phyloP scores from a whole-genome alignment of 371 early-diverging fungal species.

The Rhizopus microsporus region DNA sequence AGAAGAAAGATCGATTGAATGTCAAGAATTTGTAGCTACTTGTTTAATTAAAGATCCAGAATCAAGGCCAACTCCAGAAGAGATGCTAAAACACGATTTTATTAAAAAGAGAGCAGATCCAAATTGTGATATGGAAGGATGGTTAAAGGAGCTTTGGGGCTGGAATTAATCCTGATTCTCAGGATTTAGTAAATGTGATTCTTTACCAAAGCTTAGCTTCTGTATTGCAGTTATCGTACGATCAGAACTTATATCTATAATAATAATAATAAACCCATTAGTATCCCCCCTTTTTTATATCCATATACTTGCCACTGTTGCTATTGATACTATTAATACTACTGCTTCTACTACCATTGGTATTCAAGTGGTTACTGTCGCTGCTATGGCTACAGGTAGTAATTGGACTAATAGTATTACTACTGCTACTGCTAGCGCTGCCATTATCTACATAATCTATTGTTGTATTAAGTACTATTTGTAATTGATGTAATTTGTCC shows the following conservation, averaged over 20 bases:
- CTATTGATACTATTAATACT: slow-evolving; percentile 3
- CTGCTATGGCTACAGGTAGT: background rate
- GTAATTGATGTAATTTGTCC: background rate
- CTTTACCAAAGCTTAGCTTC: slow-evolving; percentile 23
- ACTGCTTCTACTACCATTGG: background rate
- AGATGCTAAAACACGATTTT: slow-evolving; percentile 67
- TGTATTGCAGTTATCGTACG: slow-evolving; percentile 2
- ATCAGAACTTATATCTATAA: background rate
- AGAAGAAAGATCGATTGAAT: slow-evolving; percentile 60
- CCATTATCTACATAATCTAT: slow-evolving; percentile 1
- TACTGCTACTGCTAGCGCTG: slow-evolving; percentile 5
- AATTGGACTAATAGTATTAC: background rate
- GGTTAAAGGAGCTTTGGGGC: slow-evolving; percentile 59
- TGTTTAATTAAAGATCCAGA: slow-evolving; percentile 81
- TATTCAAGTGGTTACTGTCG: background rate
- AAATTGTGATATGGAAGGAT: slow-evolving; percentile 38
- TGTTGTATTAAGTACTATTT: background rate
- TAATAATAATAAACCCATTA: no score
- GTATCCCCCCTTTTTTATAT: no score
- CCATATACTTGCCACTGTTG: background rate
- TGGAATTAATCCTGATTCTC: slow-evolving; percentile 32
- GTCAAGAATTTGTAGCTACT: slow-evolving; percentile 75
- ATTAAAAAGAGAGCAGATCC: slow-evolving; percentile 47
- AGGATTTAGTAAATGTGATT: slow-evolving; percentile 23
- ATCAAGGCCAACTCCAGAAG: slow-evolving; percentile 74